Conservation (phyloP, 2,329 filamentous ascomycete species). For the Aspergillus jensenii region DNA sequence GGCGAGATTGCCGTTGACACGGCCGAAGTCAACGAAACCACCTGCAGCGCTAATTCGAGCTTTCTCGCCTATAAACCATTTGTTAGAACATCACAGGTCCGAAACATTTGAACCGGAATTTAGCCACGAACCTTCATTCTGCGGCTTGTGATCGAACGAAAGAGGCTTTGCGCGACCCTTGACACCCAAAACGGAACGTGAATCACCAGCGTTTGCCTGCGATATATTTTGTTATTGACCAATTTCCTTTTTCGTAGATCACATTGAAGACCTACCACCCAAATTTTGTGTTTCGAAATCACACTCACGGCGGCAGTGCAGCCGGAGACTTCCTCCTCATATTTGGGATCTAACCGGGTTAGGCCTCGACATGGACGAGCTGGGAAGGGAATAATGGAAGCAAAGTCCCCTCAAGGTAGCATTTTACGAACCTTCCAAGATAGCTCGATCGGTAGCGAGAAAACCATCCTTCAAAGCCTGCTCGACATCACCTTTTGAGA, state of each 20-base stretch:
- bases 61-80: conserved; percentile 72
- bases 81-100: conserved; percentile 11
- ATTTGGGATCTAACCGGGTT: conserved; percentile 73
- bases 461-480: conserved; percentile 98
- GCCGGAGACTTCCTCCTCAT: conserved; percentile 96
- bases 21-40: conserved; percentile 96
- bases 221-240: conserved; percentile 25
- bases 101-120: not conserved
- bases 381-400: not conserved
- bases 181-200: conserved; percentile 88
- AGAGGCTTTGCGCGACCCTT: conserved; percentile 96
- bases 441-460: conserved; percentile 90
- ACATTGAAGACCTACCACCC: conserved; percentile 68
- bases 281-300: conserved; percentile 89
- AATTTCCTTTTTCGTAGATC: not conserved
- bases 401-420: not conserved
- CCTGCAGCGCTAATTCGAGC: conserved; percentile 92
- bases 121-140: conserved; percentile 76
- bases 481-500: conserved; percentile 86
- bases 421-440: conserved; percentile 75
- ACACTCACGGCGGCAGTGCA: conserved; percentile 93
- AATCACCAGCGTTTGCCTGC: conserved; percentile 96
- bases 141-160: conserved; percentile 99
- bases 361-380: conserved; percentile 1
- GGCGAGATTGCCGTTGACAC: conserved; percentile 96